Evolutionary conservation across 306 rosid species (phyloP), one percentile per base, ranked within the genome.

Genomic region (Cicer cuneatum): DNA sequence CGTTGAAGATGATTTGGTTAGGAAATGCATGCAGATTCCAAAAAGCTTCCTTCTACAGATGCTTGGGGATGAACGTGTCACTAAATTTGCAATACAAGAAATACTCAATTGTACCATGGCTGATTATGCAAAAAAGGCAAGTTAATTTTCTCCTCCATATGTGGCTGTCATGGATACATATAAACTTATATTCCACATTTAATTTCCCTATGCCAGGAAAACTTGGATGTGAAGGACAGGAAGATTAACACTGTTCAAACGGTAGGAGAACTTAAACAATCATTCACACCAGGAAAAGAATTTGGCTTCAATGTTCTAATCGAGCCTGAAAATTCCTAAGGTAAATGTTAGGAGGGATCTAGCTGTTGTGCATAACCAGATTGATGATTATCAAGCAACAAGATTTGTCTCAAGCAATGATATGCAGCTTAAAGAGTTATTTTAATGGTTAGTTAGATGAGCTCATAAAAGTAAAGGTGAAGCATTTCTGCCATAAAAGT

Each of bases 41-140:
- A 85, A 80, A 60, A 73, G 82, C 86, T 93, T 89, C 82, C 92
- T 93, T 60, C 39, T 89, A 75, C 86, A 88, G 59, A 79, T 85
- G 56, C 85, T 89, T 62, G 98, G 98, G 61, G 82, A 90, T 75
- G 90, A 93, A 41, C 85, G 92, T 8, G 97, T 93, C 61, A 88
- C 82, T 1, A 88, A 80, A 76, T 93, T 91, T 79, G 86, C 82
- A 56, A 86, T 93, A 66, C 96, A 93, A 76, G 98, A 93, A 82
- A 86, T 93, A 59, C 83, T 93, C 39, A 93, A 84, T 73, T 87
- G 89, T 66, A 76, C 92, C 49, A 83, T 90, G 92, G 91, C 86
- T 79, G 91, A 89, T 74, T 93, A 86, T 58, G 89, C 73, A 14
- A 80, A 65, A 85, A 81, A 88, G 90, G 97, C 66, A 80, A 85